A percentile compares a stretch with the other conserved stretches of the same genome.
Conservation (phyloP, 1,284 basidiomycete genomes). For the Inonotus hispidus region DNA sequence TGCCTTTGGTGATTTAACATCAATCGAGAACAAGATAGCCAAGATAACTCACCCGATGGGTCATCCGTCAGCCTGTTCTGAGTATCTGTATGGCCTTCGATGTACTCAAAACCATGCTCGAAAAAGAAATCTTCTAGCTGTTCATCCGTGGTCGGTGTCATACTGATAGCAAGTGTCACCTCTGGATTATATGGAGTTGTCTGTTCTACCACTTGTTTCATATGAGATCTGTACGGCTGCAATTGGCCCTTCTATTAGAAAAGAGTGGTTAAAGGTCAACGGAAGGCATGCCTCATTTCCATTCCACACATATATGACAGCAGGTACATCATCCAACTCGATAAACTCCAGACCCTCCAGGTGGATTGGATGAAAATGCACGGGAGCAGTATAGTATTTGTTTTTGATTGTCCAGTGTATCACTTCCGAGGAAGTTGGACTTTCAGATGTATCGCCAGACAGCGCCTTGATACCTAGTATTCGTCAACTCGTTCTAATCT, state of each 20-base stretch:
- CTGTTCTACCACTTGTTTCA: conserved; percentile 43
- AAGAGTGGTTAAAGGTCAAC: neutral
- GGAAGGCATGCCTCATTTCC: conserved; percentile 51
- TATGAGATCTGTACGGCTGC: conserved; percentile 49
- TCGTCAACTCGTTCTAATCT: conserved; percentile 17
- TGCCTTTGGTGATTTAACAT: conserved; percentile 26
- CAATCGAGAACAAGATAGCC: neutral
- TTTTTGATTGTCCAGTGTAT: conserved; percentile 78
- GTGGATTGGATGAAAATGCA: conserved; percentile 57
- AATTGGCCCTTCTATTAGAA: conserved; percentile 20
- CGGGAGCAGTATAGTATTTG: conserved; percentile 79
- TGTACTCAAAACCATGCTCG: conserved; percentile 67
- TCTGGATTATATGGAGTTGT: conserved; percentile 53
- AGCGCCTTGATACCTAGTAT: conserved; percentile 26
- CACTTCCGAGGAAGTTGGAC: conserved; percentile 14
- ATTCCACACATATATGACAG: conserved; percentile 66
- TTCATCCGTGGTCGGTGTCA: conserved; percentile 32
- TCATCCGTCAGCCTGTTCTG: neutral
- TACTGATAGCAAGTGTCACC: conserved; percentile 58
- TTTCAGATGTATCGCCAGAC: conserved; percentile 22
- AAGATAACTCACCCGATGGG: conserved; percentile 3
- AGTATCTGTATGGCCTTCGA: conserved; percentile 35
- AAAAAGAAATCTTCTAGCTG: conserved; percentile 60
- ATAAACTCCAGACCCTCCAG: conserved; percentile 37
- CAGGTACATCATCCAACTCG: conserved; percentile 46